phyloP scores from a whole-genome alignment of 2,329 filamentous ascomycete species.

The Penicillium verrucosum region DNA sequence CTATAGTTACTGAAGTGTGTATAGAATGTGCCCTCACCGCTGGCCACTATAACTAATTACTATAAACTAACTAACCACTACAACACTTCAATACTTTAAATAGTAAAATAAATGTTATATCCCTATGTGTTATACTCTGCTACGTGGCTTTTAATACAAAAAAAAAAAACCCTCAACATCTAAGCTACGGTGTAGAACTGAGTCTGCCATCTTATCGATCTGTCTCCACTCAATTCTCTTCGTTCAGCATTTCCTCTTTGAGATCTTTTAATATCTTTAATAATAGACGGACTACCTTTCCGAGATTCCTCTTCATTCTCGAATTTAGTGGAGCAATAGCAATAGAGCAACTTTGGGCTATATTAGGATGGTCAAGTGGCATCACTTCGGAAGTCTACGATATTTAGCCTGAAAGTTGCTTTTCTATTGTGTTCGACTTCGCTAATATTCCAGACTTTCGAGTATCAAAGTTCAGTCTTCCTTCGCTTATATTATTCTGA shows the following conservation, averaged over 20 bases:
- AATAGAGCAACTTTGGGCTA: neutral
- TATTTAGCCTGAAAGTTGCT: neutral
- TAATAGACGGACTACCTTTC: neutral
- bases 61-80: neutral
- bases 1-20: neutral
- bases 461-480: neutral
- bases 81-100: neutral
- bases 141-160: neutral
- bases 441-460: neutral
- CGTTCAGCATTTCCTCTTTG: neutral
- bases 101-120: neutral
- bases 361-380: neutral
- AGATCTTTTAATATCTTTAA: neutral
- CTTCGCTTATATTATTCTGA: neutral
- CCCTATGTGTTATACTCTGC: neutral
- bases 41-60: neutral
- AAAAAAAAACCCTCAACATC: neutral
- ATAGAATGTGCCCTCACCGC: neutral
- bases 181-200: constrained; percentile 10
- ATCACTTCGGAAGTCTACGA: neutral
- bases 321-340: neutral
- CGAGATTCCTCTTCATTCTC: neutral
- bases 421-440: neutral
- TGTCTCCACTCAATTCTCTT: neutral
- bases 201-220: constrained; percentile 13